Conservation (phyloP, 2,329 filamentous ascomycete species). For the Fusarium devonianum region DNA sequence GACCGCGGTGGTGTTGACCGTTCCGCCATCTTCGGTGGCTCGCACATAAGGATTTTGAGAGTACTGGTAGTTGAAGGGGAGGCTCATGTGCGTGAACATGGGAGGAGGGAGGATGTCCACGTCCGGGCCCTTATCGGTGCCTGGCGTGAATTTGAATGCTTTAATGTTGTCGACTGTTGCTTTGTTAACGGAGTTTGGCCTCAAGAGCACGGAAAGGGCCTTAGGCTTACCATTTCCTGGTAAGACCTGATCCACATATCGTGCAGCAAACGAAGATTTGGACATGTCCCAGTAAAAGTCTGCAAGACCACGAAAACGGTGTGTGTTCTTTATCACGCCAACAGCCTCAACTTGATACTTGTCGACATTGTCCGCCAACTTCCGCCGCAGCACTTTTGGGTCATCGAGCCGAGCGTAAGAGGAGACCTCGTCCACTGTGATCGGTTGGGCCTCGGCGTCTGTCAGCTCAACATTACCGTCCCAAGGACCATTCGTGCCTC, state of each 20-base stretch:
- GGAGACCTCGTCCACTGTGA: constrained; percentile 41
- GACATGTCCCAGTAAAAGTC: constrained; percentile 85
- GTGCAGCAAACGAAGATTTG: constrained; percentile 72
- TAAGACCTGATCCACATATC: constrained; percentile 74
- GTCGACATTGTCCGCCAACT: constrained; percentile 73
- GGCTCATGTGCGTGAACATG: constrained; percentile 74
- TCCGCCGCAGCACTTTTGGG: constrained; percentile 64
- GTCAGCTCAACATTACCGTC: constrained; percentile 51
- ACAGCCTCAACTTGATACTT: constrained; percentile 73
- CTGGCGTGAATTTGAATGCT: constrained; percentile 71
- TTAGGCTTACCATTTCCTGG: constrained; percentile 69
- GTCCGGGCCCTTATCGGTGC: constrained; percentile 63
- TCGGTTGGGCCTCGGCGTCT: constrained; percentile 29
- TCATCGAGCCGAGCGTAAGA: constrained; percentile 60
- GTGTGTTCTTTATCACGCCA: constrained; percentile 77
- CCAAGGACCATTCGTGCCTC: constrained; percentile 75
- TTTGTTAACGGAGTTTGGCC: not conserved
- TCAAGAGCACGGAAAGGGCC: not conserved
- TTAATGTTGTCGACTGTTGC: constrained; percentile 58
- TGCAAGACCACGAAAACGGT: constrained; percentile 85
- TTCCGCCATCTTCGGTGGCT: constrained; percentile 62
- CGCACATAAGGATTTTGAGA: constrained; percentile 84
- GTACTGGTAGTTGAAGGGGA: constrained; percentile 83
- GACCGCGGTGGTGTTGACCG: constrained; percentile 67
- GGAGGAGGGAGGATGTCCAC: constrained; percentile 82